These are phyloP conservation scores for Colletotrichum abscissum DNA, from an alignment of 2,329 filamentous ascomycete genomes.

Conservation along the genomic window DNA sequence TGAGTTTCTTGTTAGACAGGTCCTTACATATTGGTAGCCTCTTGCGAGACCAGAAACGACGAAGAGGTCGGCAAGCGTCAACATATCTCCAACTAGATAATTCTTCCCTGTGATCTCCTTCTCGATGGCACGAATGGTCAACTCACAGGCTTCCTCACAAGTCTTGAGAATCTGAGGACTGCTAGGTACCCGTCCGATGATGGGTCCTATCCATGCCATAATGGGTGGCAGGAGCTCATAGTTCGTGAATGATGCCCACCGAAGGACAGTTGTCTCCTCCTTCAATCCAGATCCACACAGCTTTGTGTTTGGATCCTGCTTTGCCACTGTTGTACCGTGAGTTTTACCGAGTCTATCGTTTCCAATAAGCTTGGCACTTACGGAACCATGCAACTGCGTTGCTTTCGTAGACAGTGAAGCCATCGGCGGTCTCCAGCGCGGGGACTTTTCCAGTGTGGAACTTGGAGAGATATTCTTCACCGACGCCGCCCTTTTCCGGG, in stretches of 20 bases:
- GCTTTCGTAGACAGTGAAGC: constrained; percentile 1
- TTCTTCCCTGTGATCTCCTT: constrained; percentile 6
- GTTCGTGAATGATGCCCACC: constrained; percentile 12
- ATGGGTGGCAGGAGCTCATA: constrained; percentile 9
- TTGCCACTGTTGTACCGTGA: background rate
- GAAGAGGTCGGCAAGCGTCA: constrained; percentile 2
- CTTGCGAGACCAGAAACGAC: background rate
- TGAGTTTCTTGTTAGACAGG: too few species aligned
- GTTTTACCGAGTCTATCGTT: background rate
- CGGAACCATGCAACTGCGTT: constrained; percentile 7
- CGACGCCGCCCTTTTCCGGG: constrained; percentile 12
- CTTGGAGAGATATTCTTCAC: constrained; percentile 9
- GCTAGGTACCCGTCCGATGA: background rate
- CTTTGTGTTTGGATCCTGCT: constrained; percentile 11
- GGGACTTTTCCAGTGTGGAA: constrained; percentile 9
- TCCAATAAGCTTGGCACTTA: background rate
- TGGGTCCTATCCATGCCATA: constrained; percentile 10
- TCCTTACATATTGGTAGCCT: constrained; percentile 2
- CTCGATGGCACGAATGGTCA: constrained; percentile 5
- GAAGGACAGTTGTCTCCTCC: constrained; percentile 2
- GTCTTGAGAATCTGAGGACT: background rate
- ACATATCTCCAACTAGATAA: background rate
- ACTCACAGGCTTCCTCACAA: background rate
- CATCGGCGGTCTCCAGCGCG: constrained; percentile 1
- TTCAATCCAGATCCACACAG: background rate